phyloP scores from a whole-genome alignment of 192 early-diverging fungal genomes.

The Funneliformis mosseae region DNA sequence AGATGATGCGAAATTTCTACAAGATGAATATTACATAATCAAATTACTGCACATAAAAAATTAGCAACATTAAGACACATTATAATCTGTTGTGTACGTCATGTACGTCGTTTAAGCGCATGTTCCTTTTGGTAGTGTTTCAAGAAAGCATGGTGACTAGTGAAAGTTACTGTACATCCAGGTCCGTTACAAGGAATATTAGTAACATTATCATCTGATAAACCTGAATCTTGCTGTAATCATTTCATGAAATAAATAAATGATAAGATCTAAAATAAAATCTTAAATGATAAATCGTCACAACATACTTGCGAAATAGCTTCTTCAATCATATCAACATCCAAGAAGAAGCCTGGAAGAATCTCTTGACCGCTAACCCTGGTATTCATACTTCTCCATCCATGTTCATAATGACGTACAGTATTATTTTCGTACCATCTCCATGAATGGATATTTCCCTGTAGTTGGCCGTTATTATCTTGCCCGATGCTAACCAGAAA shows the following conservation, averaged over 20 bases:
- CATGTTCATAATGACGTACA: slow-evolving; percentile 18
- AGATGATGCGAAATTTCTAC: no score
- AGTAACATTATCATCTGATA: not conserved
- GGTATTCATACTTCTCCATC: not conserved
- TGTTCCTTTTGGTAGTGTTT: not conserved
- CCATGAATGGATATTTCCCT: slow-evolving; percentile 1
- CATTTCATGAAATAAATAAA: slow-evolving; percentile 10
- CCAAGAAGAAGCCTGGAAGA: not conserved
- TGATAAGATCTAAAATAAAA: slow-evolving; percentile 5
- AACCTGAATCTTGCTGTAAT: slow-evolving; percentile 13
- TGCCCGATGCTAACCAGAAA: not conserved
- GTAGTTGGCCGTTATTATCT: not conserved
- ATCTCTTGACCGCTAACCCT: not conserved
- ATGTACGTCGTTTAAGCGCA: not conserved
- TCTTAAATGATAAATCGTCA: not conserved
- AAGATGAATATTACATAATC: no score
- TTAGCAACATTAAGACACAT: no score
- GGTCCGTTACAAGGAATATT: not conserved
- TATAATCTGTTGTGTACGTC: no score
- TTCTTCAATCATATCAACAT: slow-evolving; percentile 5
- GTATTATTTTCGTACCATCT: not conserved
- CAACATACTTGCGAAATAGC: slow-evolving; percentile 7
- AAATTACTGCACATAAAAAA: no score
- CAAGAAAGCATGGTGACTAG: not conserved
- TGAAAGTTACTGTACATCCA: slow-evolving; percentile 1